phyloP scores from a whole-genome alignment of 345 rosid genomes.

The Raphanus raphanistrum region DNA sequence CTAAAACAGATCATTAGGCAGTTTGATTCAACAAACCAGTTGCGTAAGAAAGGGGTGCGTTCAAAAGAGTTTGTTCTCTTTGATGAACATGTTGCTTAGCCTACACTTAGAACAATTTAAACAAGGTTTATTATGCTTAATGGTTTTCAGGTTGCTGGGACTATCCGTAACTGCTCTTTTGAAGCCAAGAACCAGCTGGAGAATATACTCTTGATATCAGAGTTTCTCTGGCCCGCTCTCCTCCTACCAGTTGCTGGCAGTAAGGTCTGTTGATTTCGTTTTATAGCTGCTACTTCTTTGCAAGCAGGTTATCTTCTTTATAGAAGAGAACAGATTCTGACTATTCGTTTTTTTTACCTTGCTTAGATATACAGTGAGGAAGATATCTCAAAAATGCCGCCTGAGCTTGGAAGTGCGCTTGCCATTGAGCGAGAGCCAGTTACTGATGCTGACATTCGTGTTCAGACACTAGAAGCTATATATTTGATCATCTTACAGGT shows the following conservation, averaged over 20 bases:
- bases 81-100: not conserved
- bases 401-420: slow-evolving; percentile 83
- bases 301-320: not conserved
- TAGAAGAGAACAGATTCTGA: not conserved
- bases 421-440: slow-evolving; percentile 86
- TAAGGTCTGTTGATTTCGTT: slow-evolving; percentile 48
- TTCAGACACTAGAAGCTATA: slow-evolving; percentile 80
- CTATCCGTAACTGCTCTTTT: slow-evolving; percentile 84
- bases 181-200: slow-evolving; percentile 87
- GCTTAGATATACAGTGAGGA: slow-evolving; percentile 60
- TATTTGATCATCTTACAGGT: slow-evolving; percentile 84
- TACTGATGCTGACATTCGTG: slow-evolving; percentile 74
- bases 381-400: slow-evolving; percentile 78
- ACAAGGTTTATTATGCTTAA: not conserved
- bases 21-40: slow-evolving; percentile 63
- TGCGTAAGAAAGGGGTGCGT: slow-evolving; percentile 89
- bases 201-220: slow-evolving; percentile 76
- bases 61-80: slow-evolving; percentile 5
- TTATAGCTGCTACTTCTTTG: not conserved
- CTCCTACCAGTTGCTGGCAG: slow-evolving; percentile 93
- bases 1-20: slow-evolving; percentile 83
- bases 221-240: slow-evolving; percentile 93
- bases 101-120: not conserved
- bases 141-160: slow-evolving; percentile 69
- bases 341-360: not conserved